A percentile compares a stretch with the other conserved stretches of the same genome.
Conservation (phyloP, 1,284 basidiomycete species). For the Leccinum griseonigrum region DNA sequence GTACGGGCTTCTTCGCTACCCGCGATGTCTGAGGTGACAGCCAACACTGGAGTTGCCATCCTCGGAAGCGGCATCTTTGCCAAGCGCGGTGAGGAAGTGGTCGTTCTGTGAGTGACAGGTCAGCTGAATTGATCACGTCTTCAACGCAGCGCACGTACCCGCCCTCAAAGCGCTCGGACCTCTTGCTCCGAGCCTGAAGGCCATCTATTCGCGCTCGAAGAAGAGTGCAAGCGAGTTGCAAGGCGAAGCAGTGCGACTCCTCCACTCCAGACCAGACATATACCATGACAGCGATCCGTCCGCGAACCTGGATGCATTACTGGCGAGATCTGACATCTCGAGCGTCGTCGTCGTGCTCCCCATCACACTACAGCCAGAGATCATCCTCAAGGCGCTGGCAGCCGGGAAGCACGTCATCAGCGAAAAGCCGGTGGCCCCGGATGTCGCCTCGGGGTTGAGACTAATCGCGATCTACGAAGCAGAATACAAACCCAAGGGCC, state of each 20-base stretch:
- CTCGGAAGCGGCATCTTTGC: slow-evolving; percentile 75
- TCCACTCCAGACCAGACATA: slow-evolving; percentile 43
- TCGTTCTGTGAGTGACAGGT: slow-evolving; percentile 26
- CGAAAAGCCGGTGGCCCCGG: slow-evolving; percentile 82
- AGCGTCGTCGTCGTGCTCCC: slow-evolving; percentile 78
- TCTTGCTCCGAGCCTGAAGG: slow-evolving; percentile 50
- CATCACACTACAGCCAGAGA: slow-evolving; percentile 68
- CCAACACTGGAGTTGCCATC: slow-evolving; percentile 52
- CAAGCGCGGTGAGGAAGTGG: slow-evolving; percentile 52
- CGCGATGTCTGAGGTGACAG: slow-evolving; percentile 21
- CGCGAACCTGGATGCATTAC: slow-evolving; percentile 59
- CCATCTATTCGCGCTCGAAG: slow-evolving; percentile 78
- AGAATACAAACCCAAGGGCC: slow-evolving; percentile 62
- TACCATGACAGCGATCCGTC: slow-evolving; percentile 54
- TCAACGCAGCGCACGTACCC: slow-evolving; percentile 64
- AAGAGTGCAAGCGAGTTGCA: slow-evolving; percentile 57
- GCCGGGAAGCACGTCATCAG: slow-evolving; percentile 85
- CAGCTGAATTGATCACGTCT: slow-evolving; percentile 16
- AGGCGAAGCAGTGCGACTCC: slow-evolving; percentile 38
- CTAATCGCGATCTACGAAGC: slow-evolving; percentile 68
- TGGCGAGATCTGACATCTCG: slow-evolving; percentile 62
- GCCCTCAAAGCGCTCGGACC: slow-evolving; percentile 53
- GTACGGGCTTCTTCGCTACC: neutral
- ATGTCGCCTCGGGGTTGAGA: slow-evolving; percentile 59
- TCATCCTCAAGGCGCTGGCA: slow-evolving; percentile 59